Base-by-base conservation (phyloP, 2,329 filamentous ascomycete genomes). In the Penicillium sumatraense region DNA sequence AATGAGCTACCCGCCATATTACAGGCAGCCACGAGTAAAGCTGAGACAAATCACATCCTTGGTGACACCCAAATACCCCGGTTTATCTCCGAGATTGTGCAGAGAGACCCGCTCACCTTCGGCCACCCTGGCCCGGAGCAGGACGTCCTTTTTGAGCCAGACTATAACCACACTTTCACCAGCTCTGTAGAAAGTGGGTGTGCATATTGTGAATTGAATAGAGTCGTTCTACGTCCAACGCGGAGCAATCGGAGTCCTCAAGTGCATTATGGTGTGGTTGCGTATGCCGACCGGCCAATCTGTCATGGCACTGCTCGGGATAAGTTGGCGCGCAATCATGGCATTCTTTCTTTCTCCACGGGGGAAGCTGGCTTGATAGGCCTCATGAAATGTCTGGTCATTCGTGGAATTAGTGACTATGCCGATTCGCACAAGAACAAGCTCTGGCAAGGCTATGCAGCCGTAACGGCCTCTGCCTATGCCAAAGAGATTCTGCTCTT, bases 71-170 rank as follows among this genome's bases (percentile, higher is more conserved):
- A 40, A 14, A 49, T 49, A n/a, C 2, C 47, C 31, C 47, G 26
- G 13, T 49, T 58, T 44, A 47, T 66, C 42, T 61, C 51, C 41
- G 51, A 62, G 51, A 58, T 59, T 26, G 29, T 59, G 35, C 40
- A 49, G 40, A 64, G 60, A 60, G 61, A 65, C 41, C 54, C 60
- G 36, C 35, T 49, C 33, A 42, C 31, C 42, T 56, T 56, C 48
- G 20, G 31, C 49, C 24, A 23, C 26, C 53, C 53, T 20, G 49
- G 53, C 38, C 57, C 57, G 41, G 59, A 61, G 23, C 52, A 58
- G 51, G 63, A 68, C 42, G 18, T 58, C 38, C 51, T 68, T 29
- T 68, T 68, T 49, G 56, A 67, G 31, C 38, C 58, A 38, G 40
- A 64, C 51, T 64, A 66, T 61, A 45, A 57, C 50, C 65, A 69